Base-by-base conservation (phyloP, 139 green algal genomes). In the Coccomyxa sp. region DNA sequence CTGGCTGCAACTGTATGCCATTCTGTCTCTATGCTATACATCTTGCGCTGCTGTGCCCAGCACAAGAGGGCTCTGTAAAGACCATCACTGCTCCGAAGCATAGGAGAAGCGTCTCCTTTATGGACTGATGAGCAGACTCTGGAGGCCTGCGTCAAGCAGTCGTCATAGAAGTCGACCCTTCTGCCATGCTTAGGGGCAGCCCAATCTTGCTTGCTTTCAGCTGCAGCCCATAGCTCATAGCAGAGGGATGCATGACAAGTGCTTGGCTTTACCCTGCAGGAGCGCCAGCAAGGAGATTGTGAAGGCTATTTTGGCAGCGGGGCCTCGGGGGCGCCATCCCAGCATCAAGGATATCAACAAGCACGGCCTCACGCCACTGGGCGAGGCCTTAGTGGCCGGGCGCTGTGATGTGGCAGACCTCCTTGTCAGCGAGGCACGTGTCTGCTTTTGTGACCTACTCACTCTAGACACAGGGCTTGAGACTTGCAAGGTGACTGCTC, bases 331-430 rank as follows among this genome's bases (percentile, higher is more conserved):
- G 0, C 85, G 88, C 36, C 85, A 86, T 55, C 22, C 78, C 3
- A 39, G 70, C 34, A n/a, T 55, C 6, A 6, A 33, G 82, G 68
- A 81, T 35, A n/a, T 31, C 55, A 94, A 93, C 83, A 91, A 88
- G 85, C 83, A 85, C 39, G 81, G 82, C 34, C 84, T 95, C 29
- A 91, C 84, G 6, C 79, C 89, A 0, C 70, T 93, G 44, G 90
- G 79, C 0, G 88, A 92, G 76, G 89, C 89, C 31, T 55, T 93
- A 35, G 77, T 85, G 8, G 73, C 68, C 9, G 86, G 85, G 1
- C 83, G 87, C 44, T 18, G 79, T n/a, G 58, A 16, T 1, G 50
- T 55, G 0, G 80, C 76, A 16, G 78, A 77, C 69, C 73, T 68
- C 54, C 79, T 89, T 33, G 55, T 44, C 10, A 35, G 9, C 33